phyloP scores from a whole-genome alignment of 306 rosid genomes.

The Hylodesmum podocarpum region DNA sequence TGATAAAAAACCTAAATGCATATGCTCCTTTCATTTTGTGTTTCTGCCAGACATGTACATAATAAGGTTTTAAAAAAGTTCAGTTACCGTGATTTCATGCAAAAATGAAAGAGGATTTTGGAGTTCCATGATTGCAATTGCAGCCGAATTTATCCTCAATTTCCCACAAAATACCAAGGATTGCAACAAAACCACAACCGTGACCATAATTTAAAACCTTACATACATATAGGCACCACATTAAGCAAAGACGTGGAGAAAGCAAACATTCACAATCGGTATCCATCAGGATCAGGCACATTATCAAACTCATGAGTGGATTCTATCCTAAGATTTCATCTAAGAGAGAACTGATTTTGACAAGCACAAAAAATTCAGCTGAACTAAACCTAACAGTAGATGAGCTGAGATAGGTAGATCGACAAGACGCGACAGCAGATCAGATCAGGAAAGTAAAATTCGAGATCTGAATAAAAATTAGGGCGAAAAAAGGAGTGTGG shows the following conservation, averaged over 20 bases:
- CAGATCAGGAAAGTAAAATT: background rate
- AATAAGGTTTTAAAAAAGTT: too few species aligned
- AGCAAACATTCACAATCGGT: background rate
- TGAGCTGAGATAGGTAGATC: background rate
- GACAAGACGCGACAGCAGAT: background rate
- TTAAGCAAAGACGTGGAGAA: too few species aligned
- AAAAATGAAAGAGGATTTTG: too few species aligned
- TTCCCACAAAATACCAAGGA: too few species aligned
- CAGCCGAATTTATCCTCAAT: too few species aligned
- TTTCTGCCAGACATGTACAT: background rate
- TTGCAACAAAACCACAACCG: too few species aligned
- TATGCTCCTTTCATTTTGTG: background rate
- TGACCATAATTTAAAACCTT: too few species aligned
- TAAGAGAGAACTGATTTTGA: too few species aligned
- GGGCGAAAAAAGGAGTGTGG: background rate
- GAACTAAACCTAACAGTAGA: background rate
- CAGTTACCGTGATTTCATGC: too few species aligned
- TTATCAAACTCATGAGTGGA: background rate
- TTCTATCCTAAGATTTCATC: background rate
- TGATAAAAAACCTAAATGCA: too few species aligned
- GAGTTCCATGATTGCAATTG: too few species aligned
- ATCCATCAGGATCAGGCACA: background rate
- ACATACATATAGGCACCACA: too few species aligned
- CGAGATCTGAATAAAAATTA: background rate
- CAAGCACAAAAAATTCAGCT: background rate